phyloP scores from a whole-genome alignment of 2,329 filamentous ascomycete species.

The Cryphonectria carpinicola region DNA sequence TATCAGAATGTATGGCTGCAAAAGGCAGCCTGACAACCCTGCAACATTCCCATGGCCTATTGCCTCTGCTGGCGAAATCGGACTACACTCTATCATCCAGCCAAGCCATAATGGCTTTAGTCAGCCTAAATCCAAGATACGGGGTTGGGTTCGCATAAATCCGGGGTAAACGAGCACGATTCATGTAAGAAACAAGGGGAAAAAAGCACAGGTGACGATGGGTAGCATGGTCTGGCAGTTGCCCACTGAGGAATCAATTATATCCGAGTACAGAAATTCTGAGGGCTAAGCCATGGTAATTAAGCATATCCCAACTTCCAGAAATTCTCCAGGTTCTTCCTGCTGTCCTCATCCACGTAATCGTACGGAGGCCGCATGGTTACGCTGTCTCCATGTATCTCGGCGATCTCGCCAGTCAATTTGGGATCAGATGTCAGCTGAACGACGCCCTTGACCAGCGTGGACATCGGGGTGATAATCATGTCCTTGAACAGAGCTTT shows the following conservation, averaged over 20 bases:
- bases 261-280: not conserved
- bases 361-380: conserved; percentile 49
- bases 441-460: conserved; percentile 47
- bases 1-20: not conserved
- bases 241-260: not conserved
- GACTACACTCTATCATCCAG: not conserved
- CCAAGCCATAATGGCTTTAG: not conserved
- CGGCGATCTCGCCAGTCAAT: conserved; percentile 51
- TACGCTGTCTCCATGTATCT: conserved; percentile 55
- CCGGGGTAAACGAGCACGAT: conserved; percentile 8
- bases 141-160: not conserved
- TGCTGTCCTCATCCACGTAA: conserved; percentile 53
- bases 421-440: conserved; percentile 45
- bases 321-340: conserved; percentile 52
- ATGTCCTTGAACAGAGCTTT: conserved; percentile 51
- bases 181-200: not conserved
- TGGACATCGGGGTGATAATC: conserved; percentile 55
- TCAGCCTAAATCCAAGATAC: not conserved
- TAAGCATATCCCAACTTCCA: conserved; percentile 52
- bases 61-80: not conserved
- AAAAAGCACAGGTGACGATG: not conserved
- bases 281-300: conserved; percentile 3
- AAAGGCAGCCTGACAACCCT: no score
- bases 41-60: no score
- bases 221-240: not conserved